phyloP scores from a whole-genome alignment of 306 rosid genomes.

The Acacia confusa region DNA sequence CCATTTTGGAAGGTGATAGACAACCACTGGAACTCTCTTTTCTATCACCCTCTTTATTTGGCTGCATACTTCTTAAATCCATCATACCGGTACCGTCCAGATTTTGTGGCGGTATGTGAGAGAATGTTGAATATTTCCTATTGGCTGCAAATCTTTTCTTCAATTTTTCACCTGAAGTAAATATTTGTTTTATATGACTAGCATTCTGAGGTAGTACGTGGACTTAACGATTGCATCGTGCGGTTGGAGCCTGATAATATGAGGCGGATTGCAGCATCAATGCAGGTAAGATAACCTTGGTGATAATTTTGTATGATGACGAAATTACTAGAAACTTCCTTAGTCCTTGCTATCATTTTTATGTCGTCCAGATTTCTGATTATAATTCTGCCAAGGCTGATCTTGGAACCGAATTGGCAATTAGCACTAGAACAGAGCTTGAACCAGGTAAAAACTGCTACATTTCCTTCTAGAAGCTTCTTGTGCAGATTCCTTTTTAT shows the following conservation, averaged over 20 bases:
- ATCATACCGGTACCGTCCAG: conserved; percentile 78
- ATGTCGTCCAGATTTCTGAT: conserved; percentile 67
- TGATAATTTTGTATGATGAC: conserved; percentile 9
- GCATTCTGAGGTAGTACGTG: conserved; percentile 87
- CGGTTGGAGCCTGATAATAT: conserved; percentile 79
- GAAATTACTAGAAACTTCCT: conserved; percentile 16
- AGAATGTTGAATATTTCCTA: conserved; percentile 27
- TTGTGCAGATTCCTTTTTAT: conserved; percentile 8
- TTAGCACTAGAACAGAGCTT: conserved; percentile 90
- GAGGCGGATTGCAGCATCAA: conserved; percentile 81
- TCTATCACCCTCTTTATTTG: conserved; percentile 80
- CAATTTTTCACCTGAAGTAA: conserved; percentile 41
- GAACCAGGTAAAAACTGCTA: conserved; percentile 69
- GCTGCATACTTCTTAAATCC: conserved; percentile 94
- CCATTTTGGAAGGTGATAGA: conserved; percentile 90
- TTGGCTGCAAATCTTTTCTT: conserved; percentile 30
- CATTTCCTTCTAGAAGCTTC: conserved; percentile 11
- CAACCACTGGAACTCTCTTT: conserved; percentile 69
- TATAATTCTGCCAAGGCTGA: conserved; percentile 84
- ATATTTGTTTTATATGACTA: conserved; percentile 37
- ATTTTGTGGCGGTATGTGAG: conserved; percentile 72
- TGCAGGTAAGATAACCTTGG: conserved; percentile 61
- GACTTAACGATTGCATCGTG: conserved; percentile 83
- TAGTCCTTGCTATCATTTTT: conserved; percentile 8
- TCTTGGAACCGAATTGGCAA: conserved; percentile 95